Conservation (phyloP, 2,329 filamentous ascomycete species). For the Sarocladium oryzae region DNA sequence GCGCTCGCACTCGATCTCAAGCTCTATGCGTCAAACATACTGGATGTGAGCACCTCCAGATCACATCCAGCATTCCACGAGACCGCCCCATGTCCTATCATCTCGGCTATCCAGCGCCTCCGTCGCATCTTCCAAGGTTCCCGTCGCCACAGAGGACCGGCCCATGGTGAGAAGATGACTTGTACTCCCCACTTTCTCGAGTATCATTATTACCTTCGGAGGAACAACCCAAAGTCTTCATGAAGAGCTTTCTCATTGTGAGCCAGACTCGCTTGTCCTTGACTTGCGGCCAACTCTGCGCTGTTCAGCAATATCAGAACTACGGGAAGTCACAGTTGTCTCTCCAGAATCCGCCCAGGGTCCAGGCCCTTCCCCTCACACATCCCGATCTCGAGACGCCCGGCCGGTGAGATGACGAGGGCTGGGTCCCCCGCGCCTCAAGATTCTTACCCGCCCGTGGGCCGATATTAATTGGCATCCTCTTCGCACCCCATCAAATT, state of each 20-base stretch:
- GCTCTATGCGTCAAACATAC: no score
- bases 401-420: background rate
- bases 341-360: no score
- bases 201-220: no score
- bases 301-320: no score
- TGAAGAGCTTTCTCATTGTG: no score
- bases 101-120: background rate
- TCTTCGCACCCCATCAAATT: background rate
- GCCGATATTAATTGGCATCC: slow-evolving; percentile 2
- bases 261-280: no score
- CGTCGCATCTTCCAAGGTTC: background rate
- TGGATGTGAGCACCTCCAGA: background rate
- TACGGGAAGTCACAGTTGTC: no score
- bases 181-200: no score
- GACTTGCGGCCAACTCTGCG: no score
- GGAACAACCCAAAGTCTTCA: no score
- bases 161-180: no score
- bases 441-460: background rate
- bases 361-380: background rate
- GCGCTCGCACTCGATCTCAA: no score
- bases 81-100: background rate
- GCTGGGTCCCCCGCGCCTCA: background rate
- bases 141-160: background rate
- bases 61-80: background rate
- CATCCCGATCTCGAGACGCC: background rate